A percentile compares a stretch with the other conserved stretches of the same genome.
Evolutionary conservation across 805 yeast species (phyloP).

Genomic region (Suhomyces kilbournensis): DNA sequence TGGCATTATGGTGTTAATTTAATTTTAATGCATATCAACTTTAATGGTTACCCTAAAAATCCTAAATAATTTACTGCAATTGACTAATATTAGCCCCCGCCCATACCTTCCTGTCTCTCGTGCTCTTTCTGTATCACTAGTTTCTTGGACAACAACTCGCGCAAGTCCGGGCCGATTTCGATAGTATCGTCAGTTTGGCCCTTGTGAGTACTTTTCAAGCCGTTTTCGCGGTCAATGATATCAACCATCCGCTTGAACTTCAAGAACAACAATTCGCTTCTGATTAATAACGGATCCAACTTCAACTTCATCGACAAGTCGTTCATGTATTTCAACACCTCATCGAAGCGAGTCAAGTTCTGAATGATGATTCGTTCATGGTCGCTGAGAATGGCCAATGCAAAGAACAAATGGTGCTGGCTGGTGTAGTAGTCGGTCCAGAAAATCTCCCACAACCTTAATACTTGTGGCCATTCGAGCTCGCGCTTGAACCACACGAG

Average conservation of each 20-base stretch:
- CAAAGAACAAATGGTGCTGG: slow-evolving; percentile 85
- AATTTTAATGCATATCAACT: neutral
- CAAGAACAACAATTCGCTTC: slow-evolving; percentile 80
- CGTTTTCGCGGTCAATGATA: slow-evolving; percentile 61
- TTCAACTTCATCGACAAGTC: slow-evolving; percentile 78
- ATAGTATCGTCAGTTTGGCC: slow-evolving; percentile 9
- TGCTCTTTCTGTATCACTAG: slow-evolving; percentile 63
- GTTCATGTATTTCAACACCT: slow-evolving; percentile 88
- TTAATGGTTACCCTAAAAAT: neutral
- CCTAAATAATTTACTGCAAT: neutral
- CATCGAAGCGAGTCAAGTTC: slow-evolving; percentile 78
- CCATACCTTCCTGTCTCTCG: slow-evolving; percentile 41
- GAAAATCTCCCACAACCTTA: slow-evolving; percentile 85
- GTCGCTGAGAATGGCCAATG: slow-evolving; percentile 85
- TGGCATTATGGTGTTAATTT: neutral
- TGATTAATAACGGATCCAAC: slow-evolving; percentile 70
- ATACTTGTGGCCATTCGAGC: slow-evolving; percentile 71
- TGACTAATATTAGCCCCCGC: slow-evolving; percentile 34
- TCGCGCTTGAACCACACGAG: slow-evolving; percentile 95
- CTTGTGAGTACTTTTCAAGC: slow-evolving; percentile 8
- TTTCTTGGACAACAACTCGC: slow-evolving; percentile 58
- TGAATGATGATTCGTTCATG: slow-evolving; percentile 75
- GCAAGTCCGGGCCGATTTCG: slow-evolving; percentile 51
- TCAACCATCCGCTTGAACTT: slow-evolving; percentile 78
- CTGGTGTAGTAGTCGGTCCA: slow-evolving; percentile 86